Conservation (phyloP, 2,329 filamentous ascomycete species). For the Xylaria digitata region DNA sequence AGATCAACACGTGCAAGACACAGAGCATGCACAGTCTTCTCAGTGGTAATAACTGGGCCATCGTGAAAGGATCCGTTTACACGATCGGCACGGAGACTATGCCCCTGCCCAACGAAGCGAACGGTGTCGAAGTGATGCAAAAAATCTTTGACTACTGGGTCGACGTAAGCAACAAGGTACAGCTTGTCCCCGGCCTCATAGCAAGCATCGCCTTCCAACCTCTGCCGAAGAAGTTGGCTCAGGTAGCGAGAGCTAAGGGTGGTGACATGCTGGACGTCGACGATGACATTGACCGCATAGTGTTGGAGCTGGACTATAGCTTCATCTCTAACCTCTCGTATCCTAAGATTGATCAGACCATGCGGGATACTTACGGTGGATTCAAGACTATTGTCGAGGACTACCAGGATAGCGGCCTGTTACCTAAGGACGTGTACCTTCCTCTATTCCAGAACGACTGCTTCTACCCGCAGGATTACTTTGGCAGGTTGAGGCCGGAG, state of each 20-base stretch:
- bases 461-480: conserved; percentile 58
- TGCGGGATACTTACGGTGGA: conserved; percentile 53
- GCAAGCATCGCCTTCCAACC: conserved; percentile 55
- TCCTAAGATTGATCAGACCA: conserved; percentile 49
- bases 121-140: conserved; percentile 48
- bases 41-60: conserved; percentile 56
- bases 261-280: conserved; percentile 56
- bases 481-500: conserved; percentile 53
- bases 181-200: conserved; percentile 45
- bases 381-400: conserved; percentile 47
- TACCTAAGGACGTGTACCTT: conserved; percentile 52
- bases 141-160: conserved; percentile 52
- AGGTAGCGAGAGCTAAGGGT: conserved; percentile 48
- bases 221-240: conserved; percentile 52
- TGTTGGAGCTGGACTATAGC: conserved; percentile 59
- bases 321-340: conserved; percentile 50
- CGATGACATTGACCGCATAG: conserved; percentile 53
- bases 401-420: conserved; percentile 50
- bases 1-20: conserved; percentile 58
- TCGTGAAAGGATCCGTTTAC: conserved; percentile 52
- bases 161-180: conserved; percentile 45
- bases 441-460: conserved; percentile 59
- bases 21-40: conserved; percentile 61
- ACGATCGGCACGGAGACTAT: conserved; percentile 55
- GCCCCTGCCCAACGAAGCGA: conserved; percentile 47